phyloP scores from a whole-genome alignment of 2,329 filamentous ascomycete species.

The Celoporthe dispersa region DNA sequence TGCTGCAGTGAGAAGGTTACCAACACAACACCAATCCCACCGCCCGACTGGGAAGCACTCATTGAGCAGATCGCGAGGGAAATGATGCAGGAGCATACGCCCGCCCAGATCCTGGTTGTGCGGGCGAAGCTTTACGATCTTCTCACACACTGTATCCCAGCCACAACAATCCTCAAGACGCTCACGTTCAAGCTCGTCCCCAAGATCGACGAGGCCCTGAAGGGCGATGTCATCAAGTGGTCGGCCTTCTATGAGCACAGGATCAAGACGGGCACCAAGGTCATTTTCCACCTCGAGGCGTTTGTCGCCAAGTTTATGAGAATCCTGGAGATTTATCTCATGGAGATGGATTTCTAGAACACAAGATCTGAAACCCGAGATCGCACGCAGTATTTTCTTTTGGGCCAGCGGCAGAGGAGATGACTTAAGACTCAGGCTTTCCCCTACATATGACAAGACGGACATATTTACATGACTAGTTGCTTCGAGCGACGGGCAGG shows the following conservation, averaged over 20 bases:
- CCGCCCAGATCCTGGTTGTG: conserved; percentile 83
- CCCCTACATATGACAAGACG: not conserved
- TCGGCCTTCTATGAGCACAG: conserved; percentile 97
- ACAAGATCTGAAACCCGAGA: not conserved
- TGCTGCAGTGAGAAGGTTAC: conserved; percentile 79
- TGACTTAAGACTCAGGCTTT: not conserved
- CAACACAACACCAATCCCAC: conserved; percentile 86
- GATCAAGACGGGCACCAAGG: conserved; percentile 88
- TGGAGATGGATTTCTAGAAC: conserved; percentile 77
- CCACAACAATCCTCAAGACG: conserved; percentile 92
- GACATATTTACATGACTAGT: not conserved
- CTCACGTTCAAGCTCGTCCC: conserved; percentile 91
- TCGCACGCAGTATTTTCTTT: not conserved
- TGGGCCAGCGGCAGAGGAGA: not conserved
- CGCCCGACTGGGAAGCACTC: conserved; percentile 95
- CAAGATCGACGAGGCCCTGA: conserved; percentile 85
- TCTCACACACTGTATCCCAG: conserved; percentile 94
- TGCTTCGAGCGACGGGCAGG: not conserved
- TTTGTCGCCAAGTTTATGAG: conserved; percentile 99
- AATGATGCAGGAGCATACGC: conserved; percentile 92
- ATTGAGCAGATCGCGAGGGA: conserved; percentile 89
- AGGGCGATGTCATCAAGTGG: conserved; percentile 93
- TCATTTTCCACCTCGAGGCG: conserved; percentile 97
- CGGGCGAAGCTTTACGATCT: conserved; percentile 96
- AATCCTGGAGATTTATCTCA: conserved; percentile 86